These are phyloP conservation scores for Climacium dendroides DNA, from an alignment of 225 moss, liverwort and hornwort species.

Conservation along the genomic window DNA sequence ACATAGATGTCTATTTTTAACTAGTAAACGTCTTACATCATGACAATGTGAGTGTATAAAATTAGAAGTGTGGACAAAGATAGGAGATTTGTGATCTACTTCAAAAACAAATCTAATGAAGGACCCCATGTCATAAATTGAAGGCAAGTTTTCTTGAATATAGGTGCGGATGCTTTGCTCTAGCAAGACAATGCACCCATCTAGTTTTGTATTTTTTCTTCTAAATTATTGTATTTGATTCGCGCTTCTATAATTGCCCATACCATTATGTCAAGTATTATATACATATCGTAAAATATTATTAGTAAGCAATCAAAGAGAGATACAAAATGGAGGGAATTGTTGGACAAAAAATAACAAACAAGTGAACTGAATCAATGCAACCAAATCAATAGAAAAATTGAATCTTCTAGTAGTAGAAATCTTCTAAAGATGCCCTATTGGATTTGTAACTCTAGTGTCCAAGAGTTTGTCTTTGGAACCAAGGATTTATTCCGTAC, in stretches of 20 bases:
- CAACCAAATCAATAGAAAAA: too few species aligned
- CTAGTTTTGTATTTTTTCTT: not conserved
- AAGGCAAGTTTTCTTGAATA: not conserved
- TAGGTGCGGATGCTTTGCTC: rapidly evolving
- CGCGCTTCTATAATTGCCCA: rapidly evolving
- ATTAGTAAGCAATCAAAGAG: not conserved
- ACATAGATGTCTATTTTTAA: not conserved
- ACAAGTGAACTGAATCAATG: too few species aligned
- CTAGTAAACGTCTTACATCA: rapidly evolving
- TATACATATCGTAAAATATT: not conserved
- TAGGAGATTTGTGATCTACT: rapidly evolving
- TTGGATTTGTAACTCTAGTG: not conserved
- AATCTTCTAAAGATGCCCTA: not conserved
- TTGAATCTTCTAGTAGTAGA: too few species aligned
- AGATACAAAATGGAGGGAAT: not conserved
- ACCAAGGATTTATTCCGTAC: not conserved
- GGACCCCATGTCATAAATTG: not conserved
- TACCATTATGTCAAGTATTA: not conserved
- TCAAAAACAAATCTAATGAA: not conserved
- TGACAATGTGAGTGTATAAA: rapidly evolving
- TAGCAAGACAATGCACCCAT: not conserved
- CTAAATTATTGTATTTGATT: rapidly evolving
- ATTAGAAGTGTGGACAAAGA: rapidly evolving
- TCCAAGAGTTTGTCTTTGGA: not conserved
- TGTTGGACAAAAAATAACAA: too few species aligned